Conservation (phyloP, 352 stramenopile genomes). For the Pythium chondricola region DNA sequence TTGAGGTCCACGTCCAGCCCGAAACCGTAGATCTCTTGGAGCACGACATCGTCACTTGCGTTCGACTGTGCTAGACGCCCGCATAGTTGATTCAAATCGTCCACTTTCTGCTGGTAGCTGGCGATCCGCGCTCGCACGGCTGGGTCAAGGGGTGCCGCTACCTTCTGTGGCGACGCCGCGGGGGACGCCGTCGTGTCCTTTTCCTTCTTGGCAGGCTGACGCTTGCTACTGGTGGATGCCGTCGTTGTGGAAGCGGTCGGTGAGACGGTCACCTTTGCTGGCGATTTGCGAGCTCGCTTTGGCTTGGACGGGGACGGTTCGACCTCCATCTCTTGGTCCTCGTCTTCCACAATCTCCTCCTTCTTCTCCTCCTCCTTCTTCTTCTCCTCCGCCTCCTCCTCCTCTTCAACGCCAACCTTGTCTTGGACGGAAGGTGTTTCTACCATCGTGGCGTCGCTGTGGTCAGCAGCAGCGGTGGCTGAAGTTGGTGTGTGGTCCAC, state of each 20-base stretch:
- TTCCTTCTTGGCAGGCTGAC: no score
- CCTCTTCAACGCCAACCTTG: not conserved
- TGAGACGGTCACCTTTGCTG: not conserved
- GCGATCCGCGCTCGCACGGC: slow-evolving; percentile 54
- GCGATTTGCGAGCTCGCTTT: not conserved
- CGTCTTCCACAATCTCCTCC: not conserved
- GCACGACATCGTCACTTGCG: slow-evolving; percentile 25
- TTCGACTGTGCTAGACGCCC: slow-evolving; percentile 22
- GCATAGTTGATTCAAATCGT: slow-evolving; percentile 56
- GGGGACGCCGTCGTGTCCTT: not conserved
- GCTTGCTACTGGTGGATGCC: not conserved
- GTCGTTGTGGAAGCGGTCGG: not conserved
- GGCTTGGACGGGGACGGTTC: not conserved
- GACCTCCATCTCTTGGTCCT: not conserved
- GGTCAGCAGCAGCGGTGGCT: not conserved
- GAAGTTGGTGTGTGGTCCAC: not conserved
- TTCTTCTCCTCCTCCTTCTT: not conserved
- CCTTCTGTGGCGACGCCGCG: slow-evolving; percentile 13
- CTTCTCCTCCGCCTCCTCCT: slow-evolving; percentile 17
- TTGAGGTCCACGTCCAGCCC: slow-evolving; percentile 47
- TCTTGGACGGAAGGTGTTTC: not conserved
- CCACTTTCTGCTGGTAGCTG: slow-evolving; percentile 67
- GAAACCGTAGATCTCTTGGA: slow-evolving; percentile 72
- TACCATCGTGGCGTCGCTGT: not conserved
- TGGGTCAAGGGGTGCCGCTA: slow-evolving; percentile 33